Base-by-base conservation (phyloP, 2,329 filamentous ascomycete genomes). In the Colletotrichum liaoningense region DNA sequence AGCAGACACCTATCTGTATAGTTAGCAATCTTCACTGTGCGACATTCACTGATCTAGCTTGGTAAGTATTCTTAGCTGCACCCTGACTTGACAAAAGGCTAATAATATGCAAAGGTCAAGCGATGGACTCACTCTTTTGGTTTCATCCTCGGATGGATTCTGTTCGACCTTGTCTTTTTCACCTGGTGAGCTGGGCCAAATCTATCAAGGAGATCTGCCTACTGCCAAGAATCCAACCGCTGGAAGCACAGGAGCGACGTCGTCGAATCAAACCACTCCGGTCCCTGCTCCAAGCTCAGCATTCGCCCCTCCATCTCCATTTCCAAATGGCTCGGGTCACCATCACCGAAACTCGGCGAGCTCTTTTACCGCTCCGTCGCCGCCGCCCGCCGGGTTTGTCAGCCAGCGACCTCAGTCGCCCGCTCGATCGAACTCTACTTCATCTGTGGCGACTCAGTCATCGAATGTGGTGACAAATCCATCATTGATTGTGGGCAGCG, bases 81-180 rank as follows among this genome's bases (percentile, higher is more conserved):
- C 8, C 12, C 26, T 16, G 1, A n/a, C 28, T 16, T 22, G 30
- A 30, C 26, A n/a, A 3, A 4, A 46, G 42, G n/a, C 59, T 73
- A 59, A 75, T 46, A 14, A 6, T 12, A 49, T 28, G 30, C 26
- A 2, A 65, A 87, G 86, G 86, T 86, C 87, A 57, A 87, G 81
- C 65, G 87, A 89, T 71, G 88, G 88, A 42, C 78, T 83, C 35
- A 87, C 86, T 1, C 86, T 99, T 26, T 88, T 99, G 63, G 97
- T 99, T 85, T 97, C 95, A n/a, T 99, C 97, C 0, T 98, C 97
- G 0, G 97, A 99, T 82, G 97, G 97, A 0, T 99, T 98, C 85
- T 99, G 97, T 82, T 99, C 97, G 0, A 93, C 94, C 0, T 86
- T 99, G 6, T 93, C 95, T 0, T 99, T 99, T 80, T 84, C 90